phyloP scores from a whole-genome alignment of 305 asterid genomes.

The Fraxinus paxiana region DNA sequence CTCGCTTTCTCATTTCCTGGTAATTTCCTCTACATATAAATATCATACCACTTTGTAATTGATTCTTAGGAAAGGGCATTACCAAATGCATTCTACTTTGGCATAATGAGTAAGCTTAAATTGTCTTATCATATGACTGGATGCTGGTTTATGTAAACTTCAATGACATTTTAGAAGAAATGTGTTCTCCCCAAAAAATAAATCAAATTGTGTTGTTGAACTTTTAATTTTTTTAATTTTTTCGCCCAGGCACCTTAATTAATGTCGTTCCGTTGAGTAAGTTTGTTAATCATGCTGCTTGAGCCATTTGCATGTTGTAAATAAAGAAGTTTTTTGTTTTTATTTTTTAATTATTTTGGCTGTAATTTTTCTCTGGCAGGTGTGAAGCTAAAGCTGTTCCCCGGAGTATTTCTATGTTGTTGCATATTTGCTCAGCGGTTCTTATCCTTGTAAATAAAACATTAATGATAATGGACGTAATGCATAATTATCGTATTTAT shows the following conservation, averaged over 20 bases:
- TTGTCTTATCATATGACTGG: not conserved
- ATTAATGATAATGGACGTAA: not conserved
- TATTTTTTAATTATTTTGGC: not conserved
- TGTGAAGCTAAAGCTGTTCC: not conserved
- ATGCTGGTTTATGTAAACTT: not conserved
- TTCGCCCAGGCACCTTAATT: not conserved
- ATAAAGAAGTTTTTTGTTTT: not conserved
- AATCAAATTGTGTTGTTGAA: not conserved
- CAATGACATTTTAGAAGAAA: not conserved
- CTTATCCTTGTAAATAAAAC: constrained; percentile 21
- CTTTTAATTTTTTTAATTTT: not conserved
- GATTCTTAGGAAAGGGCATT: not conserved
- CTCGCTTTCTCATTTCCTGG: not conserved
- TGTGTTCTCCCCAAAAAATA: not conserved
- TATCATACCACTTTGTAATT: not conserved
- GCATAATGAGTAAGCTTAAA: not conserved
- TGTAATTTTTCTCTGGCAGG: constrained; percentile 3
- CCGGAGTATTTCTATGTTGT: not conserved
- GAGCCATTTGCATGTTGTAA: not conserved
- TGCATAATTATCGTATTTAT: not conserved
- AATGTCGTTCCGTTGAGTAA: not conserved
- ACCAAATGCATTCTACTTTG: not conserved
- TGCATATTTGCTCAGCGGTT: not conserved
- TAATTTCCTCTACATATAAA: not conserved
- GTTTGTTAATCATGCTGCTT: not conserved